Percentiles rank a stretch among this genome's conserved stretches.
Conservation (phyloP, 176 grass and related monocot genomes). For the Oropetium thomaeum region DNA sequence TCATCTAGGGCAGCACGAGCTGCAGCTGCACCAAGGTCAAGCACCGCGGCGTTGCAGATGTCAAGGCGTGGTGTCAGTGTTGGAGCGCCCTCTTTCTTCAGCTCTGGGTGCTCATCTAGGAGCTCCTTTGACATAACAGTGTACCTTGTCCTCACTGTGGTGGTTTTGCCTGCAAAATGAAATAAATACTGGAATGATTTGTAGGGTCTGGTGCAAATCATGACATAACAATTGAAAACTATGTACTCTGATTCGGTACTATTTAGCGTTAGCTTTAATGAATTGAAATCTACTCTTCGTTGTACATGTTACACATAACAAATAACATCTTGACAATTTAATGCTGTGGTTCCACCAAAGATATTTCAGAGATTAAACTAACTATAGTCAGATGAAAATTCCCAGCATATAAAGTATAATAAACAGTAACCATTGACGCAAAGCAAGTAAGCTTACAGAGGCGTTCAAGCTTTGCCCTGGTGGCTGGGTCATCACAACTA, state of each 20-base stretch:
- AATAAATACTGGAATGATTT: constrained; percentile 1
- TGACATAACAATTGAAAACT: not conserved
- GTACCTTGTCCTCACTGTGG: constrained; percentile 83
- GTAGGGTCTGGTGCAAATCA: constrained; percentile 3
- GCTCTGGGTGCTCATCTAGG: constrained; percentile 73
- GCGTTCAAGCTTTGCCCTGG: constrained; percentile 74
- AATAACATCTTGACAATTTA: not conserved
- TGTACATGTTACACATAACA: not conserved
- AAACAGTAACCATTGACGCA: not conserved
- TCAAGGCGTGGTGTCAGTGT: constrained; percentile 72
- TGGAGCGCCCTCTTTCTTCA: constrained; percentile 62
- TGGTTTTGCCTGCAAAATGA: constrained; percentile 62
- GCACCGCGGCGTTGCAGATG: constrained; percentile 74
- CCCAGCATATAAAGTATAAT: not conserved
- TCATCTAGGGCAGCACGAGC: constrained; percentile 54
- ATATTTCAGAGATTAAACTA: not conserved
- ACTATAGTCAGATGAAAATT: not conserved
- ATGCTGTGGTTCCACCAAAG: not conserved
- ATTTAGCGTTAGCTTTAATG: not conserved
- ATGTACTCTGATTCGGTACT: not conserved
- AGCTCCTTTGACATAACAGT: constrained; percentile 86
- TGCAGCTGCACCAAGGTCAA: constrained; percentile 64
- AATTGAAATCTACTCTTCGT: not conserved
- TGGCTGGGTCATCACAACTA: constrained; percentile 54
- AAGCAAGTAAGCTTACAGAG: constrained; percentile 58